Percentiles rank a stretch among this genome's conserved stretches.
These are phyloP conservation scores for Suhomyces canberraensis DNA, from an alignment of 805 yeast species.

Conservation along the genomic window DNA sequence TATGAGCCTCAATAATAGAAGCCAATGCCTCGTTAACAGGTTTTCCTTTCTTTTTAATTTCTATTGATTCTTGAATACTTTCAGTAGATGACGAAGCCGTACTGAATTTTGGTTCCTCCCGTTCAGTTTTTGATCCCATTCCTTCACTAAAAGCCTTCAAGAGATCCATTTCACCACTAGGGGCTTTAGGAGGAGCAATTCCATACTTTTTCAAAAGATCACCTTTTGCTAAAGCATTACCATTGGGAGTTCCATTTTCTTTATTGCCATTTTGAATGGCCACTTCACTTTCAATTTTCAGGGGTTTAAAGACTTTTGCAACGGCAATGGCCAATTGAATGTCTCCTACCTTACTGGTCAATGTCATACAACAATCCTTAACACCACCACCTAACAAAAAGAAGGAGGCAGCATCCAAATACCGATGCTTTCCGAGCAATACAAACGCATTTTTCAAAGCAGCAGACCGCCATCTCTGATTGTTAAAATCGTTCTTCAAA, in stretches of 20 bases:
- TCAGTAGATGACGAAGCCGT: conserved; percentile 16
- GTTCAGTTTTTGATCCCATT: too few relatives aligned
- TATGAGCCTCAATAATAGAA: conserved; percentile 44
- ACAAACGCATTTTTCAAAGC: conserved; percentile 93
- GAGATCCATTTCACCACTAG: too few relatives aligned
- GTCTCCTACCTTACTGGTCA: conserved; percentile 66
- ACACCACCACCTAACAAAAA: conserved; percentile 75
- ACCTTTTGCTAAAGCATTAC: too few relatives aligned
- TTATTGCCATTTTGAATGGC: not conserved
- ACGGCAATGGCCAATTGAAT: conserved; percentile 74
- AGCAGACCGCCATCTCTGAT: conserved; percentile 79
- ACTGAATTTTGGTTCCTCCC: too few relatives aligned
- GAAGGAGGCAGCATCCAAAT: conserved; percentile 82
- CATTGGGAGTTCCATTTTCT: too few relatives aligned
- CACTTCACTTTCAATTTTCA: too few relatives aligned
- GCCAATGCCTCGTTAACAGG: conserved; percentile 23
- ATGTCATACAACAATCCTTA: conserved; percentile 72
- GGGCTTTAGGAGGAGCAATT: too few relatives aligned
- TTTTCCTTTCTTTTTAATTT: conserved; percentile 8
- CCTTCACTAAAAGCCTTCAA: too few relatives aligned
- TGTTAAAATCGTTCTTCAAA: conserved; percentile 69
- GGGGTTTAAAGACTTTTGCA: conserved; percentile 75
- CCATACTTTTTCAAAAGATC: too few relatives aligned
- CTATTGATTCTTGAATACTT: conserved; percentile 2
- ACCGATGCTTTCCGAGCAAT: conserved; percentile 81